Evolutionary conservation across 2,329 filamentous ascomycete genomes (phyloP).

Genomic region (Chaetomium strumarium): DNA sequence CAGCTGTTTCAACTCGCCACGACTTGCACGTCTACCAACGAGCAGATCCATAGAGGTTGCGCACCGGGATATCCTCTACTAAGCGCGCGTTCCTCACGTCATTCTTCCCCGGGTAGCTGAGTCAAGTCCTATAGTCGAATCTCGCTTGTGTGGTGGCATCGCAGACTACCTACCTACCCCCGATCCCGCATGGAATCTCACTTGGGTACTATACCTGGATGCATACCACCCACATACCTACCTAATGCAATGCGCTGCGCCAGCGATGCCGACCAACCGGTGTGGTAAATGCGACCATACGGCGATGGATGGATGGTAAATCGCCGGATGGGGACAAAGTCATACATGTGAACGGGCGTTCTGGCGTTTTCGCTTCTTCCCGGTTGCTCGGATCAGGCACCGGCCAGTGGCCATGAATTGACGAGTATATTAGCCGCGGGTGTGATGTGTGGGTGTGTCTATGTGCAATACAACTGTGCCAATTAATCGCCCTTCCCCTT

Average conservation of each 20-base stretch:
- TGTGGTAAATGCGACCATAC: background rate
- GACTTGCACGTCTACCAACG: too few species aligned
- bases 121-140: too few species aligned
- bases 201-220: background rate
- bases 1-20: too few species aligned
- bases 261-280: background rate
- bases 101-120: too few species aligned
- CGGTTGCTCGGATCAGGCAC: background rate
- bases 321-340: background rate
- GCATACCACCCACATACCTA: background rate
- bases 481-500: too few species aligned
- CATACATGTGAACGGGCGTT: background rate
- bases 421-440: background rate
- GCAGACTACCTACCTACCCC: constrained; percentile 3
- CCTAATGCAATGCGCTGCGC: background rate
- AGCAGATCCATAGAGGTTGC: too few species aligned
- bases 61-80: background rate
- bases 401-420: background rate
- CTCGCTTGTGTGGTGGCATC: background rate
- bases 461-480: too few species aligned
- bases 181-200: too few species aligned
- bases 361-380: background rate
- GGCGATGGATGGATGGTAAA: background rate
- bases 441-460: too few species aligned
- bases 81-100: background rate